Evolutionary conservation across 768 basidiomycete species (phyloP).

Genomic region (Russula sp.): DNA sequence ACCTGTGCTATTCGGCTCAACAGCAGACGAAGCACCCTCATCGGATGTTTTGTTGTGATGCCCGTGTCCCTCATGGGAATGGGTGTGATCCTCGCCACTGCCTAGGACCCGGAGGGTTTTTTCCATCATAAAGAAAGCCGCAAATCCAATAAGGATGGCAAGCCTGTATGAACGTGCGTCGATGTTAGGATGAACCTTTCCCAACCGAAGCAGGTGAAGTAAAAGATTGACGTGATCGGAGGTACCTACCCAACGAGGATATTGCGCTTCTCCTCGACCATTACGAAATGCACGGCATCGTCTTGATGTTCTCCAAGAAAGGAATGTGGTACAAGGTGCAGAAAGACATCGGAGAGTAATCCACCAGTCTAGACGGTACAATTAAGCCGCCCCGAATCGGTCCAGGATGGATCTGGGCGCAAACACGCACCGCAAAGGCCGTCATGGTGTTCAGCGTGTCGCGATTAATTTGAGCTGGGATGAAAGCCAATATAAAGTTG

Average conservation of each 20-base stretch:
- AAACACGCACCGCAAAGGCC: constrained; percentile 70
- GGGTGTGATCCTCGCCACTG: constrained; percentile 52
- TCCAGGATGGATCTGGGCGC: neutral
- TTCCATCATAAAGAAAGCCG: constrained; percentile 90
- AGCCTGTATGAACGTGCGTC: constrained; percentile 41
- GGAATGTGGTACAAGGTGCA: constrained; percentile 86
- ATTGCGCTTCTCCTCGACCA: constrained; percentile 89
- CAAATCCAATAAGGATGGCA: constrained; percentile 81
- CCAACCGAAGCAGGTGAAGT: neutral
- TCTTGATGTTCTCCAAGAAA: constrained; percentile 87
- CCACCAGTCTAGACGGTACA: constrained; percentile 63
- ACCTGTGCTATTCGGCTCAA: constrained; percentile 35
- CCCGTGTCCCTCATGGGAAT: constrained; percentile 50
- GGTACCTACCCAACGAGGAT: constrained; percentile 73
- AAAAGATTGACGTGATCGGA: constrained; percentile 8
- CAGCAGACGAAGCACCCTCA: constrained; percentile 41
- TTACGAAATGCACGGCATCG: constrained; percentile 64
- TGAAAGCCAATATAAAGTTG: constrained; percentile 92
- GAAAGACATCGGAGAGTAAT: constrained; percentile 85
- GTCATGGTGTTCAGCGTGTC: constrained; percentile 92
- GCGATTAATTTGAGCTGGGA: constrained; percentile 79
- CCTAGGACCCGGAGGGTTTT: constrained; percentile 81
- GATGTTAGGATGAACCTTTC: constrained; percentile 7
- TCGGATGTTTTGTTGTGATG: constrained; percentile 30
- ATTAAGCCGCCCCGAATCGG: constrained; percentile 4